phyloP scores from a whole-genome alignment of 345 rosid genomes.

The Eucalyptus microcorys region DNA sequence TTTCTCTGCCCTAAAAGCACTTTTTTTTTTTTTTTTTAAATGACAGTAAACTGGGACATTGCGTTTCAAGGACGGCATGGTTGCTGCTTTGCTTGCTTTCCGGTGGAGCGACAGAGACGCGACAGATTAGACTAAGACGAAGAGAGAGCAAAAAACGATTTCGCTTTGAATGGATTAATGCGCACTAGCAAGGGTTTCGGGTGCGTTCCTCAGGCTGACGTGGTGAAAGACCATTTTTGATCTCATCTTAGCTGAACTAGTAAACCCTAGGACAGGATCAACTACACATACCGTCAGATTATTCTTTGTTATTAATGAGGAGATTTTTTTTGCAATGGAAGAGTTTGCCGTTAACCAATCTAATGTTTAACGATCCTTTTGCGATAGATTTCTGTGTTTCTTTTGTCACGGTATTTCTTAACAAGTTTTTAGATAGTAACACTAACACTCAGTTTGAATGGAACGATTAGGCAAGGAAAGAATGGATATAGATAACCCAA shows the following conservation, averaged over 20 bases:
- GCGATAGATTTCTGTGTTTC: not conserved
- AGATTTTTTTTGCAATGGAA: not conserved
- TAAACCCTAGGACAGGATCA: not conserved
- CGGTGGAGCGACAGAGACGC: not conserved
- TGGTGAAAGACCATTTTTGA: not conserved
- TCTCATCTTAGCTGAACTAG: not conserved
- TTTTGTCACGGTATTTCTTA: not conserved
- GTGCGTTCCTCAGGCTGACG: not conserved
- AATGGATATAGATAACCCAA: not conserved
- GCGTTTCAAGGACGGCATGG: not conserved
- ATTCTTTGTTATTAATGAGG: not conserved
- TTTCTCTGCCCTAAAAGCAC: not conserved
- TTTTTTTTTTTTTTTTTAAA: not conserved
- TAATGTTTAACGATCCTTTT: not conserved
- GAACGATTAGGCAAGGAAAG: not conserved
- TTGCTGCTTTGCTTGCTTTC: not conserved
- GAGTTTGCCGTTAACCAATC: not conserved
- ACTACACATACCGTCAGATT: not conserved
- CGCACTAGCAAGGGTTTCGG: not conserved
- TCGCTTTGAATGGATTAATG: not conserved
- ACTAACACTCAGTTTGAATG: not conserved
- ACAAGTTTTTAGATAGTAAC: not conserved
- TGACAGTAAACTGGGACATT: not conserved
- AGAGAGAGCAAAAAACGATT: not conserved
- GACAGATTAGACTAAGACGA: not conserved